phyloP scores from a whole-genome alignment of 129 eudicot species.

The Tanacetum coccineum region DNA sequence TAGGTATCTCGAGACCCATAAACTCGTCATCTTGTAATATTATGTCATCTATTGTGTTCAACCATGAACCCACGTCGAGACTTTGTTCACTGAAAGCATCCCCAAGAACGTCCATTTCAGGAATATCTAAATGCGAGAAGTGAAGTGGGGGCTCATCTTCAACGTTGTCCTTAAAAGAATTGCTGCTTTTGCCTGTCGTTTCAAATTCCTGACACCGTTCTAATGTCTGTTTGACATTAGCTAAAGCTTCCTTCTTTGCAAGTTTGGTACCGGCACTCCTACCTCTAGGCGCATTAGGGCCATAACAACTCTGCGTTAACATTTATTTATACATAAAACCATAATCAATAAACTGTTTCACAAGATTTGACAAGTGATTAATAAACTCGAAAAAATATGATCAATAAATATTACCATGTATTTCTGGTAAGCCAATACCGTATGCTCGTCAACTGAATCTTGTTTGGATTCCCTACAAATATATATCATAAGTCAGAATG shows the following conservation, averaged over 20 bases:
- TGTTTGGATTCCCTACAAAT: slow-evolving; percentile 59
- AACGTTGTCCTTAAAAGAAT: slow-evolving; percentile 31
- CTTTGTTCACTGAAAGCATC: slow-evolving; percentile 74
- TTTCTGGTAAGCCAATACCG: slow-evolving; percentile 68
- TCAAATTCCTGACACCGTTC: slow-evolving; percentile 62
- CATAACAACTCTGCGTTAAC: slow-evolving; percentile 59
- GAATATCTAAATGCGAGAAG: slow-evolving; percentile 55
- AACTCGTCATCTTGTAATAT: slow-evolving; percentile 62
- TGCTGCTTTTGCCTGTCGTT: slow-evolving; percentile 60
- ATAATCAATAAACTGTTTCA: not conserved
- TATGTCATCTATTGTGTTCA: slow-evolving; percentile 79
- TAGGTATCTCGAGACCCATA: slow-evolving; percentile 90
- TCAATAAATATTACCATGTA: slow-evolving; percentile 55
- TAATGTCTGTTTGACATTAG: slow-evolving; percentile 58
- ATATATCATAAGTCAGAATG: slow-evolving; percentile 7
- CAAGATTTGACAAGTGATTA: not conserved
- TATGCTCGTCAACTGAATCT: slow-evolving; percentile 59
- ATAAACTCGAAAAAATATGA: not conserved
- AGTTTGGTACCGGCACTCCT: slow-evolving; percentile 67
- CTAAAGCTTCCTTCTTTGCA: slow-evolving; percentile 75
- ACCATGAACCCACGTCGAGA: slow-evolving; percentile 80
- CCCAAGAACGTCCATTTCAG: slow-evolving; percentile 70
- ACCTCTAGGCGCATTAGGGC: slow-evolving; percentile 49
- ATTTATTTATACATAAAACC: slow-evolving; percentile 1
- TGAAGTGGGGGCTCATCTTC: slow-evolving; percentile 42